Percentiles rank a stretch among this genome's conserved stretches.
phyloP scores from a whole-genome alignment of 345 rosid species.

The Turritis glabra region DNA sequence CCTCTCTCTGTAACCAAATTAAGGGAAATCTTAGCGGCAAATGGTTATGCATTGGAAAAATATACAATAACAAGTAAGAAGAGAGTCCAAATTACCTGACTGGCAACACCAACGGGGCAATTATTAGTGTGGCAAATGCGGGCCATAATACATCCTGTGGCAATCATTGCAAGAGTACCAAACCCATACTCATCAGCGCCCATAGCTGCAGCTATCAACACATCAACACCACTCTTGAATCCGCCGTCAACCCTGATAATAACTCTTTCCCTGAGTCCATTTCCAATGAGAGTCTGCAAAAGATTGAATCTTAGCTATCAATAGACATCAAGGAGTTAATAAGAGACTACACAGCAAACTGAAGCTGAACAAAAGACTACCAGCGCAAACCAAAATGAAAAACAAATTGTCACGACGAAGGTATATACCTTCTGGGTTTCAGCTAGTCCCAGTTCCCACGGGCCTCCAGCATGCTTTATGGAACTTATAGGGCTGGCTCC shows the following conservation, averaged over 20 bases:
- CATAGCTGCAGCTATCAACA: constrained; percentile 93
- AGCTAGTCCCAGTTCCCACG: constrained; percentile 97
- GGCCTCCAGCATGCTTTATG: constrained; percentile 99
- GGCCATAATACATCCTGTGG: constrained; percentile 99
- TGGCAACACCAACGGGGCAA: constrained; percentile 99
- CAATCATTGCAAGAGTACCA: constrained; percentile 99
- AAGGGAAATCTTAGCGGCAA: neutral
- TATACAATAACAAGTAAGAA: constrained; percentile 23
- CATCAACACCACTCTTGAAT: constrained; percentile 93
- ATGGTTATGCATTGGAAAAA: neutral
- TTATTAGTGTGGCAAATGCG: constrained; percentile 99
- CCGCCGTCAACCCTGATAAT: constrained; percentile 97
- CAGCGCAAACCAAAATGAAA: constrained; percentile 13
- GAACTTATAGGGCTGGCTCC: constrained; percentile 99
- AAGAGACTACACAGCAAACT: neutral
- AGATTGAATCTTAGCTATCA: constrained; percentile 32
- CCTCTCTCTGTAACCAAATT: constrained; percentile 72
- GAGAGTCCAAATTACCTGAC: constrained; percentile 64
- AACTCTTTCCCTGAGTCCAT: constrained; percentile 99
- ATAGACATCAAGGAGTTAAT: constrained; percentile 3
- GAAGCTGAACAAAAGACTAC: constrained; percentile 13
- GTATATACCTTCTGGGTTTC: constrained; percentile 80
- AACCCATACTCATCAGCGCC: constrained; percentile 99
- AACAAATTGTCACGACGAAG: neutral
- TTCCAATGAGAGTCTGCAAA: constrained; percentile 80